Base-by-base conservation (phyloP, 2,329 filamentous ascomycete species). In the Colletotrichum filicis region DNA sequence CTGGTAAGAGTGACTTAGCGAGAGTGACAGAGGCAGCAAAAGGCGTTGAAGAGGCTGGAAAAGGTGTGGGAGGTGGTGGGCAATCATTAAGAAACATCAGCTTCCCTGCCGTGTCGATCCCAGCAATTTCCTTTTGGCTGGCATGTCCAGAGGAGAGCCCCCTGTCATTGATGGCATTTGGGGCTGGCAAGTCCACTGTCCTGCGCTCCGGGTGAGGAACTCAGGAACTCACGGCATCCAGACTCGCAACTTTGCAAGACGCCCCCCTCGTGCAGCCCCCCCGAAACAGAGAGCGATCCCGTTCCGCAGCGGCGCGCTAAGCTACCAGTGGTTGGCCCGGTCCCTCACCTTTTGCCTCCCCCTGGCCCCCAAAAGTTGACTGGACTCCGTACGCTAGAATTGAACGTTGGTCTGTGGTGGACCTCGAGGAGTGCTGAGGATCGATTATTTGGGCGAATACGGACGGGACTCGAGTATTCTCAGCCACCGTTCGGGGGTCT, bases 1-100 rank as follows among this genome's bases (percentile, higher is more conserved):
- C 49, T 65, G 62, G 32, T 24, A 6, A 28, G 42, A 32, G 16
- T 42, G 22, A 65, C 16, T 56, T 56, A 65, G 62, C 52, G 62
- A 65, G 49, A 65, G 62, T 22, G 55, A 22, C 16, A 65, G 62
- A 56, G 22, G 68, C 46, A 55, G 55, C 65, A 46, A 72, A 60
- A 69, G 26, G 60, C 55, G 60, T 73, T 60, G 59, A 28, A 52
- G 68, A 46, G 62, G 53, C 68, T 72, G 61, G 62, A 59, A 66
- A 55, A 60, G 66, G 55, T 55, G 57, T 68, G 12, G 22, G 63
- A 46, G 26, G 52, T 63, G 57, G 35, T 67, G 68, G 60, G 66
- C 61, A 73, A 73, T 73, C 28, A 70, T 52, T 67, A 65, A 66
- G 66, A 61, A 70, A 73, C 70, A 73, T 42, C n/a, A 64, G 42